Conservation (phyloP, 495 filamentous ascomycete species). For the Neurospora terricola region DNA sequence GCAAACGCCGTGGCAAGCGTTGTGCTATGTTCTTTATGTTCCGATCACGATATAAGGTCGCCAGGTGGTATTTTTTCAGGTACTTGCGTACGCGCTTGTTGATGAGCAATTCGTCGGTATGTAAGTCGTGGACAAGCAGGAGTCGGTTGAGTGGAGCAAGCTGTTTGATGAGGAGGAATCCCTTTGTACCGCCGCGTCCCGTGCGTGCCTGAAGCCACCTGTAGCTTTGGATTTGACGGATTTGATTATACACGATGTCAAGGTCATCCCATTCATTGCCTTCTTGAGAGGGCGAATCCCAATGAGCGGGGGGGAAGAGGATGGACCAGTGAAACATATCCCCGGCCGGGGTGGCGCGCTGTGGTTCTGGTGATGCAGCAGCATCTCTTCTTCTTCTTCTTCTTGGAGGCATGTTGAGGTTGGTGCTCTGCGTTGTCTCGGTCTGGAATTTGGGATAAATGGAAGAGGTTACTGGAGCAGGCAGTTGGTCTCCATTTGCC, state of each 20-base stretch:
- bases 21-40: not conserved
- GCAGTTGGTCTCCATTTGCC: not conserved
- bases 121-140: conserved; percentile 1
- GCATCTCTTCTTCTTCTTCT: not conserved
- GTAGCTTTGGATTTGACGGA: not conserved
- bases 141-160: not conserved
- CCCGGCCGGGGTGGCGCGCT: not conserved
- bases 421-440: not conserved
- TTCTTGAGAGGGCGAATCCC: not conserved
- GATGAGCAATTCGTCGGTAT: not conserved
- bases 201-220: not conserved
- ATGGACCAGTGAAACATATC: not conserved
- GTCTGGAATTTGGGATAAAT: not conserved
- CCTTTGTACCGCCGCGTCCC: not conserved
- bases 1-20: not conserved
- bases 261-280: not conserved
- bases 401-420: not conserved
- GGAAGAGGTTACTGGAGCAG: not conserved
- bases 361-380: not conserved
- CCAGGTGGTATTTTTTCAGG: not conserved
- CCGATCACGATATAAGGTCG: not conserved
- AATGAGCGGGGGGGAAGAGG: not conserved
- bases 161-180: conserved; percentile 5
- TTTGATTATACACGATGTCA: not conserved
- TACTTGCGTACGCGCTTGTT: conserved; percentile 3